Evolutionary conservation across 345 rosid genomes (phyloP).

Genomic region (Aegle marmelos): DNA sequence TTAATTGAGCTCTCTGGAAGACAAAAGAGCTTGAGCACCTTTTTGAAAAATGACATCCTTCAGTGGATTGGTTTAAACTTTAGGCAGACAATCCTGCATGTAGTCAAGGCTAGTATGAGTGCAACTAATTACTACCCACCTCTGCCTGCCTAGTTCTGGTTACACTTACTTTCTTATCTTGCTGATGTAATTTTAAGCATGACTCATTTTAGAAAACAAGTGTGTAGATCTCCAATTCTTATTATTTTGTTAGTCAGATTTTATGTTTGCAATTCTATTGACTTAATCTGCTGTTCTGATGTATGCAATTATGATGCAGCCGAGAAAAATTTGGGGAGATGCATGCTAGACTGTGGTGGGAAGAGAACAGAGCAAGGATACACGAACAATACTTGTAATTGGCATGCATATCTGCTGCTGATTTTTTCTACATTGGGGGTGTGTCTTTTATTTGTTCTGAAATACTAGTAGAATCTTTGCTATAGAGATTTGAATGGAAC

Average conservation of each 20-base stretch:
- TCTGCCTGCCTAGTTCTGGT: slow-evolving; percentile 17
- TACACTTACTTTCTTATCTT: slow-evolving; percentile 1
- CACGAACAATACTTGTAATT: slow-evolving; percentile 82
- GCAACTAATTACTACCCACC: slow-evolving; percentile 13
- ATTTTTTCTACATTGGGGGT: slow-evolving; percentile 15
- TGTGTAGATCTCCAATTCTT: background rate
- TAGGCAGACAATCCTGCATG: slow-evolving; percentile 15
- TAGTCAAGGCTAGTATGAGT: slow-evolving; percentile 11
- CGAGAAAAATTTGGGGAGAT: slow-evolving; percentile 95
- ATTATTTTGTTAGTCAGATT: background rate
- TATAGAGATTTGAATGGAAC: slow-evolving; percentile 13
- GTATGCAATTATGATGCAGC: slow-evolving; percentile 37
- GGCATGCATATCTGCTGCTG: slow-evolving; percentile 1
- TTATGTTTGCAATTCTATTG: background rate
- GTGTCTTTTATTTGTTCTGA: slow-evolving; percentile 11
- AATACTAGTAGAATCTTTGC: slow-evolving; percentile 14
- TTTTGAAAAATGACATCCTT: background rate
- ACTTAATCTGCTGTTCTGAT: slow-evolving; percentile 2
- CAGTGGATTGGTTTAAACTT: slow-evolving; percentile 9
- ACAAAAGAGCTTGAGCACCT: background rate
- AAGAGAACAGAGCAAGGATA: slow-evolving; percentile 92
- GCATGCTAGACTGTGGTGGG: slow-evolving; percentile 99
- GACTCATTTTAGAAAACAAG: background rate
- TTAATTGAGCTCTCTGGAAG: background rate
- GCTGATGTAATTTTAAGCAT: background rate